Conservation (phyloP, 2,329 filamentous ascomycete species). For the Piedraia hortae region DNA sequence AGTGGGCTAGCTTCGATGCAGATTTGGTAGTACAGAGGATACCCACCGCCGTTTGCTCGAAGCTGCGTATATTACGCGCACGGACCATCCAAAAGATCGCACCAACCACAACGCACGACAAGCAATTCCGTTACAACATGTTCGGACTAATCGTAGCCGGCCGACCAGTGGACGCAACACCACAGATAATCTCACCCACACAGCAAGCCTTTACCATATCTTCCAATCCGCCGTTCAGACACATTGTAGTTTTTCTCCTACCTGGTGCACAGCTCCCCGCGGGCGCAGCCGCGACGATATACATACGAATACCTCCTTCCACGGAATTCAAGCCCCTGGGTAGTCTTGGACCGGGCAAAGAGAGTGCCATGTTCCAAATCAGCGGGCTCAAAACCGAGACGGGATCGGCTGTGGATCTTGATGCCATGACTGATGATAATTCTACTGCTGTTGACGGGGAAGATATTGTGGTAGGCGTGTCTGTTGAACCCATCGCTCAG, state of each 20-base stretch:
- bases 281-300: slow-evolving; percentile 65
- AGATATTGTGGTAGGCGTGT: slow-evolving; percentile 56
- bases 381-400: slow-evolving; percentile 15
- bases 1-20: too few species aligned
- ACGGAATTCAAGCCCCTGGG: slow-evolving; percentile 59
- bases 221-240: slow-evolving; percentile 28
- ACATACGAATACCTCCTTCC: slow-evolving; percentile 40
- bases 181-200: slow-evolving; percentile 26
- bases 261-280: slow-evolving; percentile 48
- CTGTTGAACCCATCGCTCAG: slow-evolving; percentile 46
- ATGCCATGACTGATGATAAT: slow-evolving; percentile 20
- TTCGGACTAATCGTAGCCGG: slow-evolving; percentile 34
- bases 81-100: too few species aligned
- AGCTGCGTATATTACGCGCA: too few species aligned
- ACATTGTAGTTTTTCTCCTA: slow-evolving; percentile 71
- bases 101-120: too few species aligned
- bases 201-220: slow-evolving; percentile 42
- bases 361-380: slow-evolving; percentile 73
- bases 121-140: slow-evolving; percentile 21
- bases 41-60: too few species aligned
- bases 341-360: slow-evolving; percentile 68
- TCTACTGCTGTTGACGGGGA: slow-evolving; percentile 6
- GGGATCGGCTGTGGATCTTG: slow-evolving; percentile 22
- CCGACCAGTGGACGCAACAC: slow-evolving; percentile 30
- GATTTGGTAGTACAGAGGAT: too few species aligned